Evolutionary conservation across 257 asterid genomes (phyloP).

Genomic region (Thymus mandschuricus): DNA sequence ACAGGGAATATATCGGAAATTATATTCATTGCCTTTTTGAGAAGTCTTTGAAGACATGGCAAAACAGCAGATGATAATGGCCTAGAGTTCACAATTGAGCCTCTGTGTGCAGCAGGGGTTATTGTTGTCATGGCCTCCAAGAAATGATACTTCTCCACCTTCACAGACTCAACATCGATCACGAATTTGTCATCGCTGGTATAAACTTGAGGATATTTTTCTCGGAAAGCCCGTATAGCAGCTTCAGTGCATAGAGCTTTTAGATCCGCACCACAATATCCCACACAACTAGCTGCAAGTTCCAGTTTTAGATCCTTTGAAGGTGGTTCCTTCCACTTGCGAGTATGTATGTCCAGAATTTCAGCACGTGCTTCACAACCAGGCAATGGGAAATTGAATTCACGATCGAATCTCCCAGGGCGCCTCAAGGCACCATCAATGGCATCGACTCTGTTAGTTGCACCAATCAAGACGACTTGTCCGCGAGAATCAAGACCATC

Average conservation of each 20-base stretch:
- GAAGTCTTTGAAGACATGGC: constrained; percentile 77
- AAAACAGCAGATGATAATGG: constrained; percentile 86
- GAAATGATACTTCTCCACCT: constrained; percentile 85
- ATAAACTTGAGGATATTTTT: constrained; percentile 98
- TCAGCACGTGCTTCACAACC: constrained; percentile 98
- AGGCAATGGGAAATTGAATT: constrained; percentile 93
- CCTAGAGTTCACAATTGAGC: constrained; percentile 90
- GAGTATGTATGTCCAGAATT: constrained; percentile 90
- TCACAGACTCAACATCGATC: constrained; percentile 93
- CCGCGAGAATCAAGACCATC: constrained; percentile 99
- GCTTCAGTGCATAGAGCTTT: constrained; percentile 99
- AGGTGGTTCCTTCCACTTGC: constrained; percentile 97
- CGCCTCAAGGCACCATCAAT: constrained; percentile 99
- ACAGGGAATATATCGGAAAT: constrained; percentile 88
- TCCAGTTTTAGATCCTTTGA: constrained; percentile 79
- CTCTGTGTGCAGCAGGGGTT: constrained; percentile 99
- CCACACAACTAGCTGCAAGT: constrained; percentile 99
- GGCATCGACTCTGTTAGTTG: constrained; percentile 97
- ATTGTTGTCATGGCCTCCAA: constrained; percentile 92
- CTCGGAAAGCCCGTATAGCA: constrained; percentile 98
- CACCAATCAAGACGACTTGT: constrained; percentile 98
- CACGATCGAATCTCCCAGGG: constrained; percentile 99
- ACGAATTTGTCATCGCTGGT: constrained; percentile 93
- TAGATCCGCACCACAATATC: constrained; percentile 98
- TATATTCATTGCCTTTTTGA: constrained; percentile 71